A percentile compares a stretch with the other conserved stretches of the same genome.
Evolutionary conservation across 176 grass and related monocot species (phyloP).

Genomic region (Coix lacrymajobi): DNA sequence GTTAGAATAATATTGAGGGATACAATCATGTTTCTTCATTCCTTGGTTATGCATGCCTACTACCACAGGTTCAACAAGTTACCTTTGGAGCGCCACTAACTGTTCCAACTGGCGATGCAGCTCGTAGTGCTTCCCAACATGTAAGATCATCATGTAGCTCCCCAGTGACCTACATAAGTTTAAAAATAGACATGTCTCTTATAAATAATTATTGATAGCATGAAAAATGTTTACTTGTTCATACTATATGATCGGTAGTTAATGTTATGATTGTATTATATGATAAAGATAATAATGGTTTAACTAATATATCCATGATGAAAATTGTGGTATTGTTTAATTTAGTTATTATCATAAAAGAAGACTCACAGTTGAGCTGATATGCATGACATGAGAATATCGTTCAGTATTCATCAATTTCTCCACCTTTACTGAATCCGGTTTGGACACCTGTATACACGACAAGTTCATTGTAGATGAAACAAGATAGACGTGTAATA

Average conservation of each 20-base stretch:
- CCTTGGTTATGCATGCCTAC: background rate
- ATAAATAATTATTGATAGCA: conserved; percentile 3
- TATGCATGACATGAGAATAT: conserved; percentile 98
- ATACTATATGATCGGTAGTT: background rate
- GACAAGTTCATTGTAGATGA: background rate
- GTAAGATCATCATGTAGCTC: conserved; percentile 71
- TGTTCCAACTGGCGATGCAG: conserved; percentile 87
- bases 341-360: background rate
- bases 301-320: background rate
- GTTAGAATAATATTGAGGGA: background rate
- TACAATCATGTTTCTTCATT: background rate
- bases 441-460: conserved; percentile 63
- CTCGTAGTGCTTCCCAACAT: conserved; percentile 78
- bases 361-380: conserved; percentile 79
- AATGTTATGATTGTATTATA: background rate
- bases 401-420: conserved; percentile 89
- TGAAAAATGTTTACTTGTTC: background rate
- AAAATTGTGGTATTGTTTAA: background rate
- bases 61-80: background rate
- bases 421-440: conserved; percentile 79
- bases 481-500: background rate
- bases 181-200: background rate
- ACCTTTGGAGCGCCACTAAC: conserved; percentile 98
- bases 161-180: conserved; percentile 62
- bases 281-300: background rate